These are phyloP conservation scores for Fragilariopsis cylindrus DNA, from an alignment of 108 stramenopile genomes.

Conservation along the genomic window DNA sequence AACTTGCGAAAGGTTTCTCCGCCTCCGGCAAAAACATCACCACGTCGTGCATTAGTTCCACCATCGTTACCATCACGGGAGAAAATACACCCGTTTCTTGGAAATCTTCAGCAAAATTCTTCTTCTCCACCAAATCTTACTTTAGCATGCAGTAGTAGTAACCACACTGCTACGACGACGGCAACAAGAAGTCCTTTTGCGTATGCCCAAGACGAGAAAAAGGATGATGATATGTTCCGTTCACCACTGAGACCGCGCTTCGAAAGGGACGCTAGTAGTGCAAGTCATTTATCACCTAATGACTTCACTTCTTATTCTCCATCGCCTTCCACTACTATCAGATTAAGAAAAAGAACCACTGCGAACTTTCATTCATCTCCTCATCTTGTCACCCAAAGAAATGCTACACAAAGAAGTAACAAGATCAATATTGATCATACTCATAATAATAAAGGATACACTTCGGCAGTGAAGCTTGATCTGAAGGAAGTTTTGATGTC, in stretches of 20 bases:
- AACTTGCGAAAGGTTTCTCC: slow-evolving; percentile 5
- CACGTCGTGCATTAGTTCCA: neutral
- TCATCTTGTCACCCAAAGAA: neutral
- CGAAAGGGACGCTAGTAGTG: no score
- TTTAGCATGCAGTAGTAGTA: no score
- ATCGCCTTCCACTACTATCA: slow-evolving; percentile 3
- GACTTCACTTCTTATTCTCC: neutral
- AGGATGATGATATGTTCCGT: neutral
- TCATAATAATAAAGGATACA: no score
- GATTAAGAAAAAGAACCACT: neutral
- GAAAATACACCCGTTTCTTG: neutral
- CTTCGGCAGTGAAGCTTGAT: neutral
- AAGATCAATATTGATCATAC: neutral
- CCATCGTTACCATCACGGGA: neutral
- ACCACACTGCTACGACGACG: neutral
- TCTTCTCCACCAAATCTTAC: neutral
- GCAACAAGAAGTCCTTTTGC: no score
- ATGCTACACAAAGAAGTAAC: neutral
- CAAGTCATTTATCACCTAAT: no score
- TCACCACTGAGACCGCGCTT: neutral
- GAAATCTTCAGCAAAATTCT: neutral
- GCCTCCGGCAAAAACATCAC: neutral
- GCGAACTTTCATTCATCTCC: neutral
- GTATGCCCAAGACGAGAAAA: slow-evolving; percentile 6
- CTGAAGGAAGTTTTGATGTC: neutral